A percentile compares a stretch with the other conserved stretches of the same genome.
Conservation (phyloP, 2,329 filamentous ascomycete species). For the Neopestalotiopsis rosae region DNA sequence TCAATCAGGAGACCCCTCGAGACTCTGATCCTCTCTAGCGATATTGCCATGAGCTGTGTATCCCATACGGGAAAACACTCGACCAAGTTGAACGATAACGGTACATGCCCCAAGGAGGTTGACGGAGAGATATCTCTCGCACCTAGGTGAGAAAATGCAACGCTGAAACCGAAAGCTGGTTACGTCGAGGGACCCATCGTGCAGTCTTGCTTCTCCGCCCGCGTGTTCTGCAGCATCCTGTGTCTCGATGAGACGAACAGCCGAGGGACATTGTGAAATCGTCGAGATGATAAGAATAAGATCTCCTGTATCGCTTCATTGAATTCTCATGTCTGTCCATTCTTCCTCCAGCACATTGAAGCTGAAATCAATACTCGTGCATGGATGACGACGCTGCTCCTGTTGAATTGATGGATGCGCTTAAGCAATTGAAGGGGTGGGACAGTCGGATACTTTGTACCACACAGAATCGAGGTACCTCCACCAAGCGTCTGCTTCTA, state of each 20-base stretch:
- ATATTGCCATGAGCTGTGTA: not conserved
- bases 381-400: slow-evolving; percentile 9
- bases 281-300: not conserved
- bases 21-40: not conserved
- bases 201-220: slow-evolving; percentile 1
- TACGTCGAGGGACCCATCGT: slow-evolving; percentile 9
- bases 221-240: slow-evolving; percentile 2
- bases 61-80: not conserved
- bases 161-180: slow-evolving; percentile 14
- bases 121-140: not conserved
- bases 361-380: not conserved
- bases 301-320: not conserved
- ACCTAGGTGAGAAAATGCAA: slow-evolving; percentile 8
- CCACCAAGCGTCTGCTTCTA: not conserved
- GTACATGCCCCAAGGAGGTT: not conserved
- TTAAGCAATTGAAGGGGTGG: not conserved
- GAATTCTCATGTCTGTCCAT: no score
- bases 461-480: not conserved
- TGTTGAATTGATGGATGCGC: not conserved
- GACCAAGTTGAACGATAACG: not conserved
- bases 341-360: not conserved
- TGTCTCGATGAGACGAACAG: slow-evolving; percentile 1
- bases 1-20: not conserved
- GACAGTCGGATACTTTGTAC: slow-evolving; percentile 11
- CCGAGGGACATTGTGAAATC: not conserved